Conservation (phyloP, 805 yeast species). For the Clavispora carvajalis region DNA sequence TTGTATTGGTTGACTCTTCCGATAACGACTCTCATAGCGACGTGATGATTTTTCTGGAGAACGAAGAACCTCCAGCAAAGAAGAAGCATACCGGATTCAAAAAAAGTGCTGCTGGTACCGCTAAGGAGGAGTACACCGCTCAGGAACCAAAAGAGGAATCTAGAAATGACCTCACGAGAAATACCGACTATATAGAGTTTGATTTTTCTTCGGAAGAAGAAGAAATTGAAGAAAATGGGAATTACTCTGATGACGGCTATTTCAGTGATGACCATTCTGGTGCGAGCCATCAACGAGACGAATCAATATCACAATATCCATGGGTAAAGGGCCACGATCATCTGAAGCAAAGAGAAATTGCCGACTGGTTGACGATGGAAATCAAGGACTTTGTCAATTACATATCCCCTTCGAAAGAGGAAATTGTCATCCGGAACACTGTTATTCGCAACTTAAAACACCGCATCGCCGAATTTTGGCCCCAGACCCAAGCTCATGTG, state of each 20-base stretch:
- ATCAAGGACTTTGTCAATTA: conserved; percentile 79
- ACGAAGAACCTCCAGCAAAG: conserved; percentile 6
- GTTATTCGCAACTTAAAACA: conserved; percentile 57
- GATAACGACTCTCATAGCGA: conserved; percentile 17
- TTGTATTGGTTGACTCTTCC: conserved; percentile 28
- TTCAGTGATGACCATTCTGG: conserved; percentile 34
- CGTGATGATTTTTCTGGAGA: conserved; percentile 20
- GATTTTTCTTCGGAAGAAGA: conserved; percentile 45
- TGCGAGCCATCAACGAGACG: conserved; percentile 7
- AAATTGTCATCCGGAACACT: conserved; percentile 59
- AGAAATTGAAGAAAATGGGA: conserved; percentile 18
- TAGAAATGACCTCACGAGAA: conserved; percentile 36
- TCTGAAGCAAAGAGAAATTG: conserved; percentile 66
- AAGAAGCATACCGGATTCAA: conserved; percentile 4
- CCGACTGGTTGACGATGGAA: conserved; percentile 84
- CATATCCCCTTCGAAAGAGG: conserved; percentile 77
- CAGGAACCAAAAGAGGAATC: conserved; percentile 5
- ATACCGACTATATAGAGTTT: conserved; percentile 52
- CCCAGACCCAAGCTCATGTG: conserved; percentile 71
- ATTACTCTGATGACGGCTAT: conserved; percentile 27
- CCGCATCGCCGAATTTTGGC: conserved; percentile 59
- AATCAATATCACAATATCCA: conserved; percentile 43
- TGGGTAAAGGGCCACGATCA: conserved; percentile 81
- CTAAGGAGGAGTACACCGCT: conserved; percentile 6
- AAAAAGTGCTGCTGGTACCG: conserved; percentile 1